These are phyloP conservation scores for Boletus pseudopeckii DNA, from an alignment of 768 basidiomycete species.

Conservation along the genomic window DNA sequence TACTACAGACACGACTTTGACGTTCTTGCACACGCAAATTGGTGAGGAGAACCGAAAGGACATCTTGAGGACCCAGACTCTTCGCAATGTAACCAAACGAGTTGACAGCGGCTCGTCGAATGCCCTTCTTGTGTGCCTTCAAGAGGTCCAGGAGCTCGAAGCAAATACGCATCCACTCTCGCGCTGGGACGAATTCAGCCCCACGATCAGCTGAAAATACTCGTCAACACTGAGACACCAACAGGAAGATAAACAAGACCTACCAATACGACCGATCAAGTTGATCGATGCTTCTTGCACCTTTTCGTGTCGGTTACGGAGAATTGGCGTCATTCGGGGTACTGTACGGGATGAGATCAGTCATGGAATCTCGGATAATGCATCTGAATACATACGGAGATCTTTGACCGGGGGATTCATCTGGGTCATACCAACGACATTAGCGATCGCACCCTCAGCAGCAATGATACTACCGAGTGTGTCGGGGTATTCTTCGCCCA, in stretches of 20 bases:
- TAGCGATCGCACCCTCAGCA: constrained; percentile 97
- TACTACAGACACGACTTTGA: constrained; percentile 97
- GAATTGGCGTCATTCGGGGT: constrained; percentile 99
- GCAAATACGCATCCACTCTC: constrained; percentile 99
- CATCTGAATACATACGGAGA: constrained; percentile 64
- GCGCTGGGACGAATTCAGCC: constrained; percentile 95
- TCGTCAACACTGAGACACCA: constrained; percentile 4
- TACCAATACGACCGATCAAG: constrained; percentile 93
- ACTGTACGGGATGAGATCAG: constrained; percentile 46
- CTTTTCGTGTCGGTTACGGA: constrained; percentile 98
- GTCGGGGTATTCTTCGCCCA: constrained; percentile 99
- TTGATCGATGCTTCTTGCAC: constrained; percentile 99
- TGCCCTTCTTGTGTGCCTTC: constrained; percentile 99
- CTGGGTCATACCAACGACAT: constrained; percentile 99
- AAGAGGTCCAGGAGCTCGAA: constrained; percentile 95
- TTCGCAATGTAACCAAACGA: constrained; percentile 99
- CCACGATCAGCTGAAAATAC: constrained; percentile 80
- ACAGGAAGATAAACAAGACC: constrained; percentile 1
- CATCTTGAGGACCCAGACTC: constrained; percentile 98
- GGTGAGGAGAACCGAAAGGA: constrained; percentile 90
- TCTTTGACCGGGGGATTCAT: constrained; percentile 99
- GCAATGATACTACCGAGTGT: constrained; percentile 99
- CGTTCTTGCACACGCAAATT: constrained; percentile 98
- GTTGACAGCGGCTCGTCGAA: constrained; percentile 97
- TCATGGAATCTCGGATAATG: not conserved